These are phyloP conservation scores for Vicia sativa DNA, from an alignment of 306 rosid genomes.

Conservation along the genomic window DNA sequence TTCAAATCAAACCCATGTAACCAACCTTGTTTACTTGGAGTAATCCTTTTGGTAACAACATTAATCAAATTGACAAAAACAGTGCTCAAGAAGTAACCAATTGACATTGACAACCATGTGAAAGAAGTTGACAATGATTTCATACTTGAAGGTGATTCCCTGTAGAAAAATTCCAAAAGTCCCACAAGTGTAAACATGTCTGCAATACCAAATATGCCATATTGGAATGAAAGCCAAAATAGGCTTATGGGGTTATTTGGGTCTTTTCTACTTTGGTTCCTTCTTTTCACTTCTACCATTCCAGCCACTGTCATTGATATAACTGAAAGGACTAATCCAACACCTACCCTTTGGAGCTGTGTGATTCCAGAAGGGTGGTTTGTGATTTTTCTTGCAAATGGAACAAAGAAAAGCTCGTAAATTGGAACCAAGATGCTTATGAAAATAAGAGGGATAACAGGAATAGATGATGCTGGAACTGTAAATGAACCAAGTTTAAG, in stretches of 20 bases:
- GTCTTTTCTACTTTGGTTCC: slow-evolving; percentile 48
- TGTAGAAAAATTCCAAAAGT: slow-evolving; percentile 73
- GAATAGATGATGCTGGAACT: slow-evolving; percentile 79
- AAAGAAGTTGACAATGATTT: slow-evolving; percentile 78
- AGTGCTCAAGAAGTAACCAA: slow-evolving; percentile 74
- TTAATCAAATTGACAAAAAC: slow-evolving; percentile 65
- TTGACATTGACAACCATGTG: slow-evolving; percentile 65
- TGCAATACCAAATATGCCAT: slow-evolving; percentile 77
- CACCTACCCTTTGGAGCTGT: slow-evolving; percentile 85
- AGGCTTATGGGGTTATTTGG: slow-evolving; percentile 55
- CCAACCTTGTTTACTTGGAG: slow-evolving; percentile 72
- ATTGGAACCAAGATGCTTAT: slow-evolving; percentile 64
- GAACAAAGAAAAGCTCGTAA: slow-evolving; percentile 73
- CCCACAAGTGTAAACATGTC: slow-evolving; percentile 92
- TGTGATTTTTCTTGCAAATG: slow-evolving; percentile 73
- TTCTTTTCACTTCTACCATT: slow-evolving; percentile 66
- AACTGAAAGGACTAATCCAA: slow-evolving; percentile 65
- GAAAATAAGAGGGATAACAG: slow-evolving; percentile 71
- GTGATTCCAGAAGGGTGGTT: slow-evolving; percentile 76
- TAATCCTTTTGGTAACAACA: slow-evolving; percentile 49
- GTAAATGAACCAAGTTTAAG: slow-evolving; percentile 53
- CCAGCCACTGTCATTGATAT: slow-evolving; percentile 81
- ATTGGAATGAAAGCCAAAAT: slow-evolving; percentile 81
- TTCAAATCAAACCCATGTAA: slow-evolving; percentile 61
- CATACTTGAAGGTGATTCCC: slow-evolving; percentile 75